These are phyloP conservation scores for Decorospora gaudefroyi DNA, from an alignment of 2,329 filamentous ascomycete species.

Conservation along the genomic window DNA sequence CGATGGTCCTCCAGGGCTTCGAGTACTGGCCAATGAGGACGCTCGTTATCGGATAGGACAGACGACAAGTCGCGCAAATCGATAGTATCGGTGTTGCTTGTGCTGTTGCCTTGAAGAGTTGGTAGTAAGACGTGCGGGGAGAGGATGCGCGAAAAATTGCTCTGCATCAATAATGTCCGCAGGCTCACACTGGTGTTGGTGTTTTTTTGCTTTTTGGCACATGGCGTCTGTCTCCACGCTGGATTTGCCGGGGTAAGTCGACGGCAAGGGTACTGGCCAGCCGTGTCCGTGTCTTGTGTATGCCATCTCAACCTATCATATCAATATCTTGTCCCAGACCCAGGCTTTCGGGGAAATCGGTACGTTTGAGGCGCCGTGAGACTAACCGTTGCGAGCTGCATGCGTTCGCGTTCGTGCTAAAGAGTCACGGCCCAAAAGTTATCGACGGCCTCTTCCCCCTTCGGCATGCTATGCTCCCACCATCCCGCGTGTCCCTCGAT, in stretches of 20 bases:
- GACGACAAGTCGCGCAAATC: slow-evolving; percentile 23
- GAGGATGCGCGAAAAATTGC: background rate
- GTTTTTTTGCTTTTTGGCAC: slow-evolving; percentile 15
- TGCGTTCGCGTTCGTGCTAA: slow-evolving; percentile 26
- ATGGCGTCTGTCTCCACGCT: slow-evolving; percentile 10
- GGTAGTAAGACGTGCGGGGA: background rate
- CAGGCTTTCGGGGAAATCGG: slow-evolving; percentile 31
- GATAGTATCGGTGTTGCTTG: slow-evolving; percentile 12
- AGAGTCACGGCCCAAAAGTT: slow-evolving; percentile 32
- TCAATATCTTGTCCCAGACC: slow-evolving; percentile 17
- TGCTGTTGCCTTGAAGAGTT: slow-evolving; percentile 20
- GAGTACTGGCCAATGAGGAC: slow-evolving; percentile 23
- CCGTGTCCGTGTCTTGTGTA: background rate
- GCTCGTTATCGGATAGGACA: slow-evolving; percentile 15
- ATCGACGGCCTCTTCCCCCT: slow-evolving; percentile 34
- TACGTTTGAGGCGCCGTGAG: slow-evolving; percentile 20
- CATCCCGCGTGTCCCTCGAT: slow-evolving; percentile 16
- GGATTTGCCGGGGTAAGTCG: slow-evolving; percentile 3
- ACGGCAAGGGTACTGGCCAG: slow-evolving; percentile 10
- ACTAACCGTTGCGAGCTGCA: slow-evolving; percentile 19
- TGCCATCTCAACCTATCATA: slow-evolving; percentile 22
- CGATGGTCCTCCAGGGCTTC: slow-evolving; percentile 24
- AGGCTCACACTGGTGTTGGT: slow-evolving; percentile 6
- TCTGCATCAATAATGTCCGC: slow-evolving; percentile 1
- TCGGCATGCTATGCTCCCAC: slow-evolving; percentile 24